Evolutionary conservation across 129 eudicot genomes (phyloP), one percentile per base, ranked within the genome.

Genomic region (Artemisia argyi): DNA sequence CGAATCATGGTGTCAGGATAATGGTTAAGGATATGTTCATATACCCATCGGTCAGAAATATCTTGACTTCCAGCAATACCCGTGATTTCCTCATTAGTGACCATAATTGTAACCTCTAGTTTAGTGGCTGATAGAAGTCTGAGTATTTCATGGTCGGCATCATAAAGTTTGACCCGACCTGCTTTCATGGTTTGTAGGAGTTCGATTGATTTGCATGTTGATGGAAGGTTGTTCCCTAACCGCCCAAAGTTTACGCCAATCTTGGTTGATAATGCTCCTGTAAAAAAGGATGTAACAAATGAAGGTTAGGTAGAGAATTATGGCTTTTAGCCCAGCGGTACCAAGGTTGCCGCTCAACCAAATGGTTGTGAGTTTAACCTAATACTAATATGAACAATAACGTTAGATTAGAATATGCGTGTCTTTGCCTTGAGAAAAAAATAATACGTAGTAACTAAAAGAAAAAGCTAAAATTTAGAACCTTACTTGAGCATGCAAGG

Each of bases 171-270:
- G 32, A 90, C 88, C 5, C 63, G 70, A 57, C 77, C 81, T 20
- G 70, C 90, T 18, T 84, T 78, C 82, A 84, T 78, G 76, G 68
- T 78, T 54, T 73, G 58, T 14, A 90, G 74, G 50, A 72, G 75
- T 49, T 81, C 68, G 22, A 90, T 76, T 13, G 96, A 54, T 32
- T 79, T 71, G 63, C 77, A 77, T 15, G 96, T 84, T 8, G 93
- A 82, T 17, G 86, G 93, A 61, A 90, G 77, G 69, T 87, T 81
- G 87, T 87, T 74, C 20, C 88, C 96, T 59, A 73, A 48, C 15
- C 86, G 80, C 2, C 96, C 96, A 24, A 84, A 90, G 63, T 90
- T 90, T 22, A 90, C 64, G 17, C 90, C 96, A 16, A 89, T 78
- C 48, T 44, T 78, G 63, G 68, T 82, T 14, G 84, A 61, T 16